Conservation (phyloP, 1,284 basidiomycete species). For the Fistulinella cinereoalba region DNA sequence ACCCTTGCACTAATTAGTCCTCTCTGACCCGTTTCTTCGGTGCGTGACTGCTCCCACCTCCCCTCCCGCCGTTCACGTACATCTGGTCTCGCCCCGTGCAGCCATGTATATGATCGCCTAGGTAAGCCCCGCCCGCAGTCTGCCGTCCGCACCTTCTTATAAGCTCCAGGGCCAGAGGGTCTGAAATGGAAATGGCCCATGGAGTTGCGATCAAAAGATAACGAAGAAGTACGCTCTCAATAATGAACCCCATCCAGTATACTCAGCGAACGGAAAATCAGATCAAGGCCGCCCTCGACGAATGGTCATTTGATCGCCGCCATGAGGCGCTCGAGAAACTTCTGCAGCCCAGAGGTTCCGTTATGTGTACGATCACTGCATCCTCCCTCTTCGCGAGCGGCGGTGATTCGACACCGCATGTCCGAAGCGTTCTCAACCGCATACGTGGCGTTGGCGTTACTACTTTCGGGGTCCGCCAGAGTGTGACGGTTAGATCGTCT, state of each 20-base stretch:
- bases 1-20: constrained; percentile 42
- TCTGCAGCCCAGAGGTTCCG: constrained; percentile 48
- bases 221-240: constrained; percentile 48
- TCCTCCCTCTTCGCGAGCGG: constrained; percentile 43
- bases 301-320: constrained; percentile 41
- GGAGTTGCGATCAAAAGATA: constrained; percentile 43
- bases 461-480: constrained; percentile 37
- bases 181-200: constrained; percentile 42
- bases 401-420: constrained; percentile 22
- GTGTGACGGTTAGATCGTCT: constrained; percentile 38
- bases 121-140: constrained; percentile 40
- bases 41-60: constrained; percentile 31
- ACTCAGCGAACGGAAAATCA: constrained; percentile 35
- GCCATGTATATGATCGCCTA: constrained; percentile 73
- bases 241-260: constrained; percentile 11
- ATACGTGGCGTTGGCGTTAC: constrained; percentile 35
- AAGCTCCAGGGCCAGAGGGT: constrained; percentile 50
- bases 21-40: constrained; percentile 74
- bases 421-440: constrained; percentile 32
- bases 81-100: constrained; percentile 21
- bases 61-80: constrained; percentile 11
- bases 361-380: constrained; percentile 47
- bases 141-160: constrained; percentile 10
- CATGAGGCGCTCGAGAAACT: constrained; percentile 45
- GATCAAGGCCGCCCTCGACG: constrained; percentile 46